These are phyloP conservation scores for Talaromyces verruculosus DNA, from an alignment of 2,329 filamentous ascomycete genomes.

Conservation along the genomic window DNA sequence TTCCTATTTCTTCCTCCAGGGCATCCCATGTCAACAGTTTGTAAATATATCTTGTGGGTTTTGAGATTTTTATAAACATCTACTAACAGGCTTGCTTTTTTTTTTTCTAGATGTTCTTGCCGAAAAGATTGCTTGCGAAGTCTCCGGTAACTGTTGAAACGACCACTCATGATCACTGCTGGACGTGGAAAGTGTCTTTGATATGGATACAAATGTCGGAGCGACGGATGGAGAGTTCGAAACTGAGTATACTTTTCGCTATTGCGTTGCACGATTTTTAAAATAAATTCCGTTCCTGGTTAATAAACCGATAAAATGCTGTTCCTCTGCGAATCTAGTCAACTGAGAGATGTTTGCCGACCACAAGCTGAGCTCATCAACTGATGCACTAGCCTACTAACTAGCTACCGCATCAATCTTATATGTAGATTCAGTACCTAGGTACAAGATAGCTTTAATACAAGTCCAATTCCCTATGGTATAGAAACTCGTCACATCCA, in stretches of 20 bases:
- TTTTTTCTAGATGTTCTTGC: background rate
- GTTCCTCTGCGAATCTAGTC: background rate
- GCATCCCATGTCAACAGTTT: constrained; percentile 37
- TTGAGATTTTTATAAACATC: too few species aligned
- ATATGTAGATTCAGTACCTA: background rate
- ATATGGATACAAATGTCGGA: background rate
- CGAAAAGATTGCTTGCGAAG: background rate
- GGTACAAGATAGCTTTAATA: background rate
- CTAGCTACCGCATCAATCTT: background rate
- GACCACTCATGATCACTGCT: background rate
- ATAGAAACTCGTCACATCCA: background rate
- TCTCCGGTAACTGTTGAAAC: background rate
- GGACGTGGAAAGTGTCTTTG: background rate
- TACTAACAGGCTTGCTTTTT: too few species aligned
- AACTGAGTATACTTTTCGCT: background rate
- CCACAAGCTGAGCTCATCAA: background rate
- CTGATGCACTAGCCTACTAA: background rate
- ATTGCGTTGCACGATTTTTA: background rate
- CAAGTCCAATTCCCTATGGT: background rate
- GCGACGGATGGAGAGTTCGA: background rate
- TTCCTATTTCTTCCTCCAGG: constrained; percentile 42
- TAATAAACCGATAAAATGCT: background rate
- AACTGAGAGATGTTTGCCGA: background rate
- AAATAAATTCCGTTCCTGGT: background rate
- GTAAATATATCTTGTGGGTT: background rate